phyloP scores from a whole-genome alignment of 1,284 basidiomycete species.

The Pyrrhoderma noxium region DNA sequence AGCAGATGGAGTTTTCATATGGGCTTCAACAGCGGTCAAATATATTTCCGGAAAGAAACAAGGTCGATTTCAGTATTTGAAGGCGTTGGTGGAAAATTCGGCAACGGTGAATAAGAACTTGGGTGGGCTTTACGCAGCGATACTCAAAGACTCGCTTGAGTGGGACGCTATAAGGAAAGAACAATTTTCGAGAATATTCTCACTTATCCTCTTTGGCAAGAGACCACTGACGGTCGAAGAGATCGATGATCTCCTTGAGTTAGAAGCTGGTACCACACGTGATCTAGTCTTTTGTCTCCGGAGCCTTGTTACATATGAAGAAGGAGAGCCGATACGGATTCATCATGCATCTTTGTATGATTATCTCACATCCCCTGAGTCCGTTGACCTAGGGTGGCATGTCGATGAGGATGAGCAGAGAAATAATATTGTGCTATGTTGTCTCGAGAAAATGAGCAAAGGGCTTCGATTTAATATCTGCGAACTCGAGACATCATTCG shows the following conservation, averaged over 20 bases:
- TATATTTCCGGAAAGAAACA: neutral
- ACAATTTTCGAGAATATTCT: neutral
- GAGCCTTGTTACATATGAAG: neutral
- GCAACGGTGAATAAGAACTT: neutral
- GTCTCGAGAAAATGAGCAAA: neutral
- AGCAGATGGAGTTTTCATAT: neutral
- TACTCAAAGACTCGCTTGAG: neutral
- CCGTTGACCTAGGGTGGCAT: neutral
- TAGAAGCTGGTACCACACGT: too few relatives aligned
- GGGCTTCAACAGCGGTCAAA: neutral
- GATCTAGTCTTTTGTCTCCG: neutral
- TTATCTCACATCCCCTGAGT: neutral
- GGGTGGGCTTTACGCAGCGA: neutral
- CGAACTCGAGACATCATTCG: conserved; percentile 37
- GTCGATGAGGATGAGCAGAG: neutral
- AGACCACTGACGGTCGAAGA: neutral
- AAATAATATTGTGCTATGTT: neutral
- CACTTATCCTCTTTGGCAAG: neutral
- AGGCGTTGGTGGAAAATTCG: too few relatives aligned
- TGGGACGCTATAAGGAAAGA: neutral
- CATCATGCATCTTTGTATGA: neutral
- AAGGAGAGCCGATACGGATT: neutral
- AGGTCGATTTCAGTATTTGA: too few relatives aligned
- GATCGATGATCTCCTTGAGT: neutral
- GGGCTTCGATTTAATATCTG: conserved; percentile 46